Evolutionary conservation across 352 stramenopile species (phyloP), one percentile per base, ranked within the genome.

Genomic region (Globisporangium alternatum): DNA sequence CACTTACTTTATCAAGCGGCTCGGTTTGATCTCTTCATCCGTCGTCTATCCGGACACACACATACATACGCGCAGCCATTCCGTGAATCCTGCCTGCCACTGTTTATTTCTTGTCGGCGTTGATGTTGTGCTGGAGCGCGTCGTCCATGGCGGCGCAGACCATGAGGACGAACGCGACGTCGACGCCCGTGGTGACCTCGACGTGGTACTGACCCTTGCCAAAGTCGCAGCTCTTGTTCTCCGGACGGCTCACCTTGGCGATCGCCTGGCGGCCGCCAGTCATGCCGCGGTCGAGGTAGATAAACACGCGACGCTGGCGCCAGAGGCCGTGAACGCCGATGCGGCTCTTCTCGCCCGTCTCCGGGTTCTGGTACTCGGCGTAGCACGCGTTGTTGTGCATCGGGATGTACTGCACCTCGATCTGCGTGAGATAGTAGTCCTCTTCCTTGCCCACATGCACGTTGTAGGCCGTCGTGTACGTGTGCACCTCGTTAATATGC

Each of bases 371-470:
- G 35, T 73, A 66, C 41, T 82, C 72, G 56, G 53, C 37, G 10
- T 69, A 64, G 21, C 75, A 43, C 41, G 77, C 62, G 15, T 80
- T 74, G 22, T 67, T 65, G 65, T 68, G 41, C 12, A 70, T 60
- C 6, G 73, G 65, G 9, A 77, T 62, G 39, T 74, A 80, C 49
- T 77, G 74, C 59, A 79, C 65, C 17, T 66, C 33, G 13, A 80
- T 52, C 19, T 67, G 68, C 30, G 69, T 77, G n/a, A 82, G 62
- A 30, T 62, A 21, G 6, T 59, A 62, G 39, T 69, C 54, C 10
- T 54, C 56, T n/a, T 72, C 62, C 22, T 75, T 82, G 55, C 75
- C 75, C 2, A 82, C 45, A 63, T 67, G 76, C 25, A 82, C 64
- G 49, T 77, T 65, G 63, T 76, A 82, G 12, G 55, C 45, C 15